Base-by-base conservation (phyloP, 192 early-diverging fungal species). In the Backusella westeae region DNA sequence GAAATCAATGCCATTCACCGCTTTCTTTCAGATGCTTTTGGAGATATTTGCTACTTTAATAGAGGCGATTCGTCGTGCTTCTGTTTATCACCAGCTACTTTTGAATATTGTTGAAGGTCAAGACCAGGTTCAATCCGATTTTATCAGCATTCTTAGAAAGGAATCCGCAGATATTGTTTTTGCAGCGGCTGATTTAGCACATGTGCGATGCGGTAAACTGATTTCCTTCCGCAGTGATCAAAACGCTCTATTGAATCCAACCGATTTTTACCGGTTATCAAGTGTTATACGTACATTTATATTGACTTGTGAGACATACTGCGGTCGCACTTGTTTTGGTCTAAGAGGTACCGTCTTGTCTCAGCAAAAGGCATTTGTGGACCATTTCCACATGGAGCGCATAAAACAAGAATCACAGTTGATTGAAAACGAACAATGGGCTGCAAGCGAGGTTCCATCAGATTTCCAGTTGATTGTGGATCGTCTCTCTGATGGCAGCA, bases 401-500 rank as follows among this genome's bases (percentile, higher is more conserved):
- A 86, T 89, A 42, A 96, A 94, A 44, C 96, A 98, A 81, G 86
- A 95, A 23, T 89, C 91, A 14, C 82, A 94, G 21, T 85, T 98
- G 14, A 91, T 99, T 69, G 98, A 98, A 76, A 97, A 95, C 80
- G 98, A 99, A 80, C 95, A 97, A 84, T 99, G 98, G 98, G 85
- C 88, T 29, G 95, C 95, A 77, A 90, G 94, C 12, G 94, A 94
- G 72, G 94, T 99, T n/a, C 96, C 97, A 0, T 86, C 92, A 71
- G 96, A 98, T 73, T 99, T 97, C 70, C 98, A 99, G 78, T 80
- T 87, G 17, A 93, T 97, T 49, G 91, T 92, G 7, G 89, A 96
- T 35, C 84, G 89, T 46, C 87, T 96, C 14, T 87, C 91, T 32
- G 80, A 87, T 1, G 88, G 89, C 17, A 84, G 87, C 0, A 74